A percentile compares a stretch with the other conserved stretches of the same genome.
Conservation (phyloP, 345 rosid genomes). For the Euphorbia lathyris region DNA sequence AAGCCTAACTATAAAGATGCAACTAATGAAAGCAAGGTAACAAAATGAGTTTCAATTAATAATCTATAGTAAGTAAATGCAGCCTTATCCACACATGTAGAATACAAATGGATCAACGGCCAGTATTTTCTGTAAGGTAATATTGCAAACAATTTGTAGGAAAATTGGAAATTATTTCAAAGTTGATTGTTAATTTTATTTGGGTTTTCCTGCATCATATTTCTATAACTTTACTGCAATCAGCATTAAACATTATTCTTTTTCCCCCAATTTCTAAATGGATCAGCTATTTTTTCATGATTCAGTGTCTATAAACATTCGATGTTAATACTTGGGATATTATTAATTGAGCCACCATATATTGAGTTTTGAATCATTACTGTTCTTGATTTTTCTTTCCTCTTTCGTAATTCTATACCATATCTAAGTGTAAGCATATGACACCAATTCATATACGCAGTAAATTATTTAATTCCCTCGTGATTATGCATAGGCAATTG, state of each 20-base stretch:
- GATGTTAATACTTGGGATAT: neutral
- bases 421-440: neutral
- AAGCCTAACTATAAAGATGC: constrained; percentile 1
- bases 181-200: neutral
- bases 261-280: neutral
- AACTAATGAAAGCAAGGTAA: neutral
- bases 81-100: neutral
- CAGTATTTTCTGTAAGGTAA: neutral
- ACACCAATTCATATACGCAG: neutral
- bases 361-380: neutral
- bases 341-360: neutral
- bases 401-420: neutral
- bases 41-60: neutral
- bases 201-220: neutral
- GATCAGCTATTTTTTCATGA: neutral
- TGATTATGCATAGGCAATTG: neutral
- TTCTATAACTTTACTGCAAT: neutral
- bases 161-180: neutral
- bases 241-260: neutral
- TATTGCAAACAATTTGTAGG: neutral
- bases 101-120: neutral
- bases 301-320: neutral
- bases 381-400: neutral
- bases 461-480: neutral
- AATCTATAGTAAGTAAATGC: neutral